Base-by-base conservation (phyloP, 495 filamentous ascomycete genomes). In the Aspergillus sclerotiicarbonarius region DNA sequence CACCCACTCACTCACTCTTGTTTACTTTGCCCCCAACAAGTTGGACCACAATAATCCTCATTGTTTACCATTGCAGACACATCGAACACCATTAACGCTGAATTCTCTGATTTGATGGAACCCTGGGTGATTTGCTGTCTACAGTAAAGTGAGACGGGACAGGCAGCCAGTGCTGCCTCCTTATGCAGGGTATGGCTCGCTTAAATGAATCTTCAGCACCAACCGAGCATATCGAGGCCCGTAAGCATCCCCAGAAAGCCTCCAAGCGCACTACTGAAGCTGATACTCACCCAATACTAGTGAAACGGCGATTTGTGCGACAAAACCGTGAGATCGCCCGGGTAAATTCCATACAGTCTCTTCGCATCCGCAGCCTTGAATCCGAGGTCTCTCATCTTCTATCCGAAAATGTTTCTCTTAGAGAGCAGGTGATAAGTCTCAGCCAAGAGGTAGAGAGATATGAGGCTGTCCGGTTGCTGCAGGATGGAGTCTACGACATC, bases 281-380 rank as follows among this genome's bases (percentile, higher is more conserved):
- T 70, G 54, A 60, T 52, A 20, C 10, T 31, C 33, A 13, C 9
- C 33, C 35, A 50, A 51, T 51, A 60, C 46, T 62, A 96, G 91
- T 96, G 37, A 92, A 91, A 67, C 79, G 90, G 62, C 84, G 89
- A 67, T 96, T 94, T 67, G 76, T 96, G 48, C 84, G 93, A 41
- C 94, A 98, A 69, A 98, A 98, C 71, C 86, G 91, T 56, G 94
- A 97, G 64, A 91, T 98, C 57, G 92, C 92, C 47, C 80, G 88
- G 66, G 84, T 86, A 59, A 98, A 98, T 75, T 95, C 95, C 3
- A 86, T 85, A 59, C 95, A 97, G 71, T 92, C 91, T 16, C 78
- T 93, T 33, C 89, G 90, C 58, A 97, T 98, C 62, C 90, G 92
- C 55, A 85, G 76, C 51, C 82, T 98, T 37, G 92, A 98, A 69